Base-by-base conservation (phyloP, 371 early-diverging fungal species). In the Batrachochytrium dendrobatidis region DNA sequence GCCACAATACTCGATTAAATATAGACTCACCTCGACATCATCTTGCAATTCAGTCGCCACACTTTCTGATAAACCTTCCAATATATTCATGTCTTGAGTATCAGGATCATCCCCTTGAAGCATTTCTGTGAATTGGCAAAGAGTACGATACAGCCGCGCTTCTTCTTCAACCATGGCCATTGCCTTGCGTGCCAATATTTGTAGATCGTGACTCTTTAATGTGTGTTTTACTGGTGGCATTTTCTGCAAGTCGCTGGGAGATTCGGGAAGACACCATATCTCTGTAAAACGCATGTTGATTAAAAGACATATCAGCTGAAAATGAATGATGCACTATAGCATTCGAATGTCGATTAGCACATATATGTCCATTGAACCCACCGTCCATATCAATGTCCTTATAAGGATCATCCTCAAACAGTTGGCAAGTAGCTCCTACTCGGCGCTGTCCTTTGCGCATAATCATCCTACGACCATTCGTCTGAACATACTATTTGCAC, bases 131-230 rank as follows among this genome's bases (percentile, higher is more conserved):
- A 79, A 64, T 39, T 75, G 72, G 51, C 71, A 72, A n/a, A 79
- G 30, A 10, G 74, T 69, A 59, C 76, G 76, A 58, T 72, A 74
- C 24, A 76, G 75, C 30, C 72, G 71, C 63, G 72, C 76, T 60
- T 79, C 80, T 15, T 67, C 64, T 58, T 79, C 80, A 54, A 79
- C 74, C 54, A 79, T 75, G 61, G 74, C 73, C 80, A 79, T 76
- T 10, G 74, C 69, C 3, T 73, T 74, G 32, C 60, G 58, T 29
- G 73, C 65, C 6, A 79, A 59, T 7, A 65, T 64, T 35, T 74
- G 74, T 24, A 79, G 73, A 55, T 79, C 73, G 28, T 62, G 63
- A 22, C 74, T 74, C 31, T 68, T 63, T 34, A 79, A 58, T 28
- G 75, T 79, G 31, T 76, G 67, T 51, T 71, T 61, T 32, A 76